Percentiles rank a stretch among this genome's conserved stretches.
Evolutionary conservation across 306 rosid species (phyloP).

Genomic region (Fragaria vesca): DNA sequence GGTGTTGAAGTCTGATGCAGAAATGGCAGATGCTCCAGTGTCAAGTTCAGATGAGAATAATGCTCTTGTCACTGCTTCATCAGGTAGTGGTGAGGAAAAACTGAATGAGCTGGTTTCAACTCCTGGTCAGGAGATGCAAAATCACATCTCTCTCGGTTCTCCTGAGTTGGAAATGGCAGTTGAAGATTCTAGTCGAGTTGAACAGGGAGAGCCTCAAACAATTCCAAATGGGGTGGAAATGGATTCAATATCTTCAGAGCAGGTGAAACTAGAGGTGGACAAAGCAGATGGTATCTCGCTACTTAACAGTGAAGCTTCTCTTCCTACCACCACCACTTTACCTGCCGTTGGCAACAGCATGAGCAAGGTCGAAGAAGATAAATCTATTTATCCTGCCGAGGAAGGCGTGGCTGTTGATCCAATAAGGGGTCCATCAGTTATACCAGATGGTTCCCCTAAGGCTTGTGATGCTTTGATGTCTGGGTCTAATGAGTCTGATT

Average conservation of each 20-base stretch:
- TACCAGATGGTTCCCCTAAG: constrained; percentile 70
- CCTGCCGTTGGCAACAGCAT: constrained; percentile 27
- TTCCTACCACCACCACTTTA: constrained; percentile 15
- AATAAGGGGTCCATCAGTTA: constrained; percentile 53
- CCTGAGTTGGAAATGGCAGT: constrained; percentile 29
- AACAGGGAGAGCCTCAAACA: constrained; percentile 42
- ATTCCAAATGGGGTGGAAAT: constrained; percentile 29
- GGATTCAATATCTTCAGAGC: constrained; percentile 36
- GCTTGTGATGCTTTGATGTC: constrained; percentile 88
- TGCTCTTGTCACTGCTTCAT: constrained; percentile 20
- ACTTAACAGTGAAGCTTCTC: constrained; percentile 24
- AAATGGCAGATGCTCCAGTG: constrained; percentile 30
- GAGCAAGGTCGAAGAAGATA: constrained; percentile 30
- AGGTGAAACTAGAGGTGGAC: constrained; percentile 38
- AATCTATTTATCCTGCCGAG: constrained; percentile 28
- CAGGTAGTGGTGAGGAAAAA: constrained; percentile 33
- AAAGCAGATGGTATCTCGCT: constrained; percentile 31
- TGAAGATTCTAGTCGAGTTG: constrained; percentile 34
- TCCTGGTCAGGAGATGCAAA: constrained; percentile 44
- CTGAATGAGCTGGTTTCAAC: constrained; percentile 40
- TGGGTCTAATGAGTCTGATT: constrained; percentile 94
- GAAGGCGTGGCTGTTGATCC: constrained; percentile 55
- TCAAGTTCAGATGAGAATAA: constrained; percentile 31
- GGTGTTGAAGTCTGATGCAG: constrained; percentile 34
- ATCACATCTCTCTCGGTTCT: constrained; percentile 21